phyloP scores from a whole-genome alignment of 306 rosid species.

The Fragaria ananassa region DNA sequence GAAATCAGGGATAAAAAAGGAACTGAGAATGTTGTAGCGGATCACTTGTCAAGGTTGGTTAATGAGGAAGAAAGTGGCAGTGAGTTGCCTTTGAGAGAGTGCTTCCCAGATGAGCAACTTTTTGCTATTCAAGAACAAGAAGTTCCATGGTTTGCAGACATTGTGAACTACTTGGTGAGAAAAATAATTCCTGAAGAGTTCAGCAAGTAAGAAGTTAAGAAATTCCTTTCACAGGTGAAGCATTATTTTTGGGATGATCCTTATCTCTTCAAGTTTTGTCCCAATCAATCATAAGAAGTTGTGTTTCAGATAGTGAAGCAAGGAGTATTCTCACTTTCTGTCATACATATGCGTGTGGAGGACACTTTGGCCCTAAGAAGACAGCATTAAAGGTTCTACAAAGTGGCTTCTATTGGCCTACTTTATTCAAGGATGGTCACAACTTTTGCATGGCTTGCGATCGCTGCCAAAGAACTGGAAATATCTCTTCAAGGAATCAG shows the following conservation, averaged over 20 bases:
- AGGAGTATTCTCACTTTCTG: neutral
- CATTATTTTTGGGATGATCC: neutral
- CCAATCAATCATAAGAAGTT: neutral
- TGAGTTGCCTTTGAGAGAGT: too few relatives aligned
- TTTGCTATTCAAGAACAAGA: too few relatives aligned
- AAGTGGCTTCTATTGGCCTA: constrained; percentile 5
- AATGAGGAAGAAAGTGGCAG: too few relatives aligned
- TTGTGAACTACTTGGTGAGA: too few relatives aligned
- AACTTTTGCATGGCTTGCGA: neutral
- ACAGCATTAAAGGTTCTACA: neutral
- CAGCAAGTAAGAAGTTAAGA: too few relatives aligned
- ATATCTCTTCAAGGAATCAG: neutral
- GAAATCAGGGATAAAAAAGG: too few relatives aligned
- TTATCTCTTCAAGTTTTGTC: neutral
- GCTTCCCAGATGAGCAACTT: too few relatives aligned
- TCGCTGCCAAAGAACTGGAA: neutral
- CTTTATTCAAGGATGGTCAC: neutral
- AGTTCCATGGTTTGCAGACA: too few relatives aligned
- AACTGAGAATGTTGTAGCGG: too few relatives aligned
- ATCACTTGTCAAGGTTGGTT: too few relatives aligned
- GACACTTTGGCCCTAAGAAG: too few relatives aligned
- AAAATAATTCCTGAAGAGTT: too few relatives aligned
- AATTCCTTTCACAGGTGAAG: neutral
- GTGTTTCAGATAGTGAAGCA: neutral
- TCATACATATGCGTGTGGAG: neutral